These are phyloP conservation scores for Aureobasidium subglaciale DNA, from an alignment of 2,329 filamentous ascomycete species.

Conservation along the genomic window DNA sequence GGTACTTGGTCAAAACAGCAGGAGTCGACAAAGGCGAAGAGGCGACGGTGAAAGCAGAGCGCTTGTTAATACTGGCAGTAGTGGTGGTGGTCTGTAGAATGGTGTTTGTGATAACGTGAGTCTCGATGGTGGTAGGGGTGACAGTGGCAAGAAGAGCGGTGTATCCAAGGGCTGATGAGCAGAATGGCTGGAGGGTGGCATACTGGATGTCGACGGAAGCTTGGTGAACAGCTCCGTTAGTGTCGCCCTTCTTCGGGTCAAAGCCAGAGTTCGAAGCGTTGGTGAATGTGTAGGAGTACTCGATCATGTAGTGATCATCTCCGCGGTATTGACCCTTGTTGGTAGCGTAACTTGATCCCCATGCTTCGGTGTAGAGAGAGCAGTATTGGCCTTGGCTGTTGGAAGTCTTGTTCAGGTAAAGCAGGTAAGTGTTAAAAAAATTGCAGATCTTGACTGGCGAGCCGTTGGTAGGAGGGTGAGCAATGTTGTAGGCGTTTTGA, in stretches of 20 bases:
- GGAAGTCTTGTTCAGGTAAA: constrained; percentile 7
- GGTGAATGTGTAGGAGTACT: constrained; percentile 17
- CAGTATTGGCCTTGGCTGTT: constrained; percentile 18
- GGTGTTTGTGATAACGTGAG: constrained; percentile 8
- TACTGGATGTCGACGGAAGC: constrained; percentile 18
- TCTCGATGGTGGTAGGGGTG: constrained; percentile 4
- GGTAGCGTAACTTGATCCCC: constrained; percentile 18
- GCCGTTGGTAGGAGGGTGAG: constrained; percentile 16
- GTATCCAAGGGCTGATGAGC: constrained; percentile 17
- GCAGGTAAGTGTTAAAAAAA: constrained; percentile 13
- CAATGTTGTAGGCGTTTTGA: constrained; percentile 18
- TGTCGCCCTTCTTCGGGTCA: constrained; percentile 6
- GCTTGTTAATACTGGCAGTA: constrained; percentile 9
- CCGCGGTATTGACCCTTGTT: constrained; percentile 19
- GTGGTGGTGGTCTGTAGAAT: not conserved
- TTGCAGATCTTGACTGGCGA: constrained; percentile 8
- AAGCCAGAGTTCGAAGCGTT: constrained; percentile 16
- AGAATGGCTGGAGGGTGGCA: constrained; percentile 18
- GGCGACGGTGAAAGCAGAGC: not conserved
- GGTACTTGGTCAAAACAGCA: constrained; percentile 16
- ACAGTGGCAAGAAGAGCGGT: constrained; percentile 10
- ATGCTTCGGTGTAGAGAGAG: constrained; percentile 18
- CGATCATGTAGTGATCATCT: constrained; percentile 18
- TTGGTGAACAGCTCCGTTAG: constrained; percentile 17
- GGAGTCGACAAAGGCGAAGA: constrained; percentile 9